Evolutionary conservation across 2,329 filamentous ascomycete species (phyloP).

Genomic region (Davidsoniella virescens): DNA sequence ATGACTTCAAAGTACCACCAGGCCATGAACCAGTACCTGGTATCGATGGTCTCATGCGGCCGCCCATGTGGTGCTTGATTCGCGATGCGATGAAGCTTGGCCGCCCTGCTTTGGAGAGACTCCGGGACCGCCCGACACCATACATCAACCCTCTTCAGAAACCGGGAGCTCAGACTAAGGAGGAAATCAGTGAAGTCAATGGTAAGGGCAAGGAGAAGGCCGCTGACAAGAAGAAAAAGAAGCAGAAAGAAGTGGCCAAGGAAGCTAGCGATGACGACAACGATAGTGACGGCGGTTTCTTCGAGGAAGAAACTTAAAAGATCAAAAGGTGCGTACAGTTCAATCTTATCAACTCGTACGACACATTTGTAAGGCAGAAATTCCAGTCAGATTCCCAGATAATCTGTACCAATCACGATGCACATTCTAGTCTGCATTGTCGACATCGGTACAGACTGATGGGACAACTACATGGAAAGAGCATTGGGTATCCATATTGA

Average conservation of each 20-base stretch:
- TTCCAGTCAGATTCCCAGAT: too few species aligned
- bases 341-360: too few species aligned
- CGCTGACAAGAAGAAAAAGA: slow-evolving; percentile 14
- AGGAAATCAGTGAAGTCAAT: slow-evolving; percentile 15
- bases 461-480: too few species aligned
- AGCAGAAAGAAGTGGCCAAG: slow-evolving; percentile 21
- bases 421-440: too few species aligned
- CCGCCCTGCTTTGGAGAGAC: slow-evolving; percentile 29
- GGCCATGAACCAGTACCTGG: slow-evolving; percentile 20
- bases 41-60: slow-evolving; percentile 19
- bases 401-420: too few species aligned
- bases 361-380: too few species aligned
- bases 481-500: too few species aligned
- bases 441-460: too few species aligned
- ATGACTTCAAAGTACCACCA: slow-evolving; percentile 25
- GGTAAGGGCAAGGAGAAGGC: slow-evolving; percentile 15
- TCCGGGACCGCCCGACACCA: slow-evolving; percentile 35
- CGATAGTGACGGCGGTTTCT: slow-evolving; percentile 42
- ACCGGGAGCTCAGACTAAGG: slow-evolving; percentile 2
- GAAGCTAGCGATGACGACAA: slow-evolving; percentile 27
- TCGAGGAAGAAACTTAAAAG: slow-evolving; percentile 24
- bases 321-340: too few species aligned
- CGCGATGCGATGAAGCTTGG: slow-evolving; percentile 48
- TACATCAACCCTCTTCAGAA: slow-evolving; percentile 15
- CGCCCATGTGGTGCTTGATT: slow-evolving; percentile 51